phyloP scores from a whole-genome alignment of 441 rosid species.

The Gossypium lobatum region DNA sequence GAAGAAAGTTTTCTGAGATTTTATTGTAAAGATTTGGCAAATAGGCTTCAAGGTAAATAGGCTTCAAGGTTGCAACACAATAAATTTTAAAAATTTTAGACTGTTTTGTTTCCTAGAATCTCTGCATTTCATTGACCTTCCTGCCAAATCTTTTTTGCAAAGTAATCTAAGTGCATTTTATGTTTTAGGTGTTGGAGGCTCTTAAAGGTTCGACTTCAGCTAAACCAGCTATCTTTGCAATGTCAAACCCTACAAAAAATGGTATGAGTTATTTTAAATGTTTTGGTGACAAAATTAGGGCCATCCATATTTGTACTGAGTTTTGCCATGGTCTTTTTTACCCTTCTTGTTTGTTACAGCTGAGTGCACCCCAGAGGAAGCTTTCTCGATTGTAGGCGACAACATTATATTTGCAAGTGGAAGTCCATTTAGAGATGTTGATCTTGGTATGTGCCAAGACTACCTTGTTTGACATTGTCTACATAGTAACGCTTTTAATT shows the following conservation, averaged over 20 bases:
- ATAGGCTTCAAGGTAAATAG: background rate
- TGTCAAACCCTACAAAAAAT: conserved; percentile 98
- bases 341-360: conserved; percentile 37
- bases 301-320: background rate
- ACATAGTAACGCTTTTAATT: conserved; percentile 4
- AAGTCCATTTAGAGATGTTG: conserved; percentile 87
- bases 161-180: background rate
- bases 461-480: conserved; percentile 7
- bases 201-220: conserved; percentile 91
- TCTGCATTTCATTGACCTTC: background rate
- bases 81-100: background rate
- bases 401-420: conserved; percentile 93
- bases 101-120: conserved; percentile 1
- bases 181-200: conserved; percentile 82
- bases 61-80: background rate
- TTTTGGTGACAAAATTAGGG: background rate
- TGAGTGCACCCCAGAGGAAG: conserved; percentile 96
- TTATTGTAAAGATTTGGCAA: background rate
- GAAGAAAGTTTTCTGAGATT: background rate
- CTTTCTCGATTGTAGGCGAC: conserved; percentile 89
- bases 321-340: background rate
- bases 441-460: conserved; percentile 59
- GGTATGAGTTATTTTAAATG: conserved; percentile 35
- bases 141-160: conserved; percentile 1
- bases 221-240: conserved; percentile 82